Base-by-base conservation (phyloP, 2,329 filamentous ascomycete genomes). In the Aquanectria penicillioides region DNA sequence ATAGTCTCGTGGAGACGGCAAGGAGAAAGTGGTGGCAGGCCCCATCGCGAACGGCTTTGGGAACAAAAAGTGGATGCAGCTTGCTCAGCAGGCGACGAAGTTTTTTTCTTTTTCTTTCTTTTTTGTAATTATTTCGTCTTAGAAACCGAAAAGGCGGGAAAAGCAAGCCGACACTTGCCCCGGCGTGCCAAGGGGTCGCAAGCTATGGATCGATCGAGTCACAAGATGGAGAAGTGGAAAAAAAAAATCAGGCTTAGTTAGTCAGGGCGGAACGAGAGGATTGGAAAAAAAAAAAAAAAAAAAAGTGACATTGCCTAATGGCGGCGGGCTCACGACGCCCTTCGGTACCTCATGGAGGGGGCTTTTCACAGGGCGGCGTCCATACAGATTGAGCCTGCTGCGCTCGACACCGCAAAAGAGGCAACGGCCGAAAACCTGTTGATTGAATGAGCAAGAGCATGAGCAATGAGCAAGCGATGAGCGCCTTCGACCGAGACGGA, bases 1-100 rank as follows among this genome's bases (percentile, higher is more conserved):
- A 40, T 51, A 50, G 47, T 51, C 18, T 51, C 46, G 33, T 49
- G 46, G 46, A 22, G 33, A 31, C 29, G 20, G n/a, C n/a, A n/a
- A n/a, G n/a, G 33, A 26, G 41, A 46, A 17, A 33, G 12, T 22
- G 41, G 15, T 28, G 20, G 10, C 41, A 20, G 33, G 20, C 23
- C 41, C 41, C 41, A 28, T 46, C 33, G 17, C 20, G 41, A 46
- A 46, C 26, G 41, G 6, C 18, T 31, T 33, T 20, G 26, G 2
- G 22, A 18, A 17, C 15, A 26, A 28, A 28, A 26, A 46, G 44
- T 48, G 44, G 44, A 48, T 48, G 44, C 44, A 36, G 26, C 12
- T 29, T 29, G 26, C 37, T 47, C 43, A 38, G 23, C 11, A 31
- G 25, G 41, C 17, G n/a, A 41, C 26, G 11, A 28, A 43, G n/a